Evolutionary conservation across 805 yeast genomes (phyloP), one percentile per base, ranked within the genome.

Genomic region (Cyberlindnera lachancei): DNA sequence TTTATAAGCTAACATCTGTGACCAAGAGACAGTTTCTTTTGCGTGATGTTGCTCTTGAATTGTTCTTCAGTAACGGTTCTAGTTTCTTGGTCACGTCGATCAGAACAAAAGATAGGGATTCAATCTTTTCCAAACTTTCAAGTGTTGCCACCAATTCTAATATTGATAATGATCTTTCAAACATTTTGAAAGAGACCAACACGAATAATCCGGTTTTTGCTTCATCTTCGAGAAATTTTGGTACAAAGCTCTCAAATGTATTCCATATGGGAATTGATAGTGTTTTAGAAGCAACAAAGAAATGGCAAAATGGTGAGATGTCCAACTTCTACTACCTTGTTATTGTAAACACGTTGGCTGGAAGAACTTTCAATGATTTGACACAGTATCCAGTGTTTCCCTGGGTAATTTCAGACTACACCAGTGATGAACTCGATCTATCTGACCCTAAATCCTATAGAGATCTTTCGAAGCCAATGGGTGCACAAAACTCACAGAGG

Each of bases 351-450:
- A 84, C 92, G 0, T 54, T 86, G 35, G 94, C 95, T 0, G 96
- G 96, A 0, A 60, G 96, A 41, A 84, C 95, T 0, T 84, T 79
- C 56, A 87, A 86, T 54, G 95, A 86, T 51, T 55, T 86, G 33
- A 86, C 95, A 0, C 96, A 86, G 41, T 86, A 86, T 48, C 95
- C 95, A 0, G 80, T 87, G 1, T 87, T 86, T 45, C 96, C 96
- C 0, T 86, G 94, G 94, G 85, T 86, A 1, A 69, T 86, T 38
- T 78, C 92, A 0, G 95, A 86, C 50, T 85, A 86, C 49, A 66
- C 72, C 1, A 81, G 92, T 45, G 75, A 74, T 3, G 69, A 59
- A 10, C 58, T 86, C n/a, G 87, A 86, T 51, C 58, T 87, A 26
- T 50, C 58, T 4, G 62, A 84, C 44, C 78, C 83, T 0, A 58